A percentile compares a stretch with the other conserved stretches of the same genome.
Conservation (phyloP, 768 basidiomycete genomes). For the Psilocybe cyanescens region DNA sequence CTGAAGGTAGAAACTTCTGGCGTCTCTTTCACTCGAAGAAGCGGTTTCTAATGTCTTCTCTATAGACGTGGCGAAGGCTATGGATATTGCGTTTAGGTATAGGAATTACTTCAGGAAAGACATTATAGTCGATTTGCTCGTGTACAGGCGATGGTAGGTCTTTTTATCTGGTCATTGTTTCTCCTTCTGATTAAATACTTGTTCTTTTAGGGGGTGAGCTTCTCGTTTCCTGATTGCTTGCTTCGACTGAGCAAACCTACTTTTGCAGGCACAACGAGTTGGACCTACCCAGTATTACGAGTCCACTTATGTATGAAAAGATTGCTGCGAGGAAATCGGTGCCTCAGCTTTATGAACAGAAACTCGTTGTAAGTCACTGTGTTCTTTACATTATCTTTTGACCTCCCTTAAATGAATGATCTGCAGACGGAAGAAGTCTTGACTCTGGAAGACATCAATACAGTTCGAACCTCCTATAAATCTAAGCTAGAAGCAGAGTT, state of each 20-base stretch:
- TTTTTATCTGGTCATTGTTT: not conserved
- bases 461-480: conserved; percentile 62
- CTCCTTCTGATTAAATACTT: not conserved
- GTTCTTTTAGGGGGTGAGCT: conserved; percentile 41
- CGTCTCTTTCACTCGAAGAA: not conserved
- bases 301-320: conserved; percentile 90
- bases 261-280: conserved; percentile 80
- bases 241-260: not conserved
- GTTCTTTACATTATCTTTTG: not conserved
- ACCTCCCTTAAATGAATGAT: not conserved
- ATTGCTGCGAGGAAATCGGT: conserved; percentile 79
- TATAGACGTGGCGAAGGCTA: conserved; percentile 79
- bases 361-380: conserved; percentile 61
- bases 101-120: conserved; percentile 82
- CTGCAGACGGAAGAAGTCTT: conserved; percentile 55
- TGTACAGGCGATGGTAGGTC: conserved; percentile 80
- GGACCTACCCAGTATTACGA: conserved; percentile 85
- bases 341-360: conserved; percentile 81
- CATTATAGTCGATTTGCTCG: conserved; percentile 86
- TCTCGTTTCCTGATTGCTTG: not conserved
- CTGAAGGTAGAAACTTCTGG: conserved; percentile 60
- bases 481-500: conserved; percentile 67
- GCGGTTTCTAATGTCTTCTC: not conserved
- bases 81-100: conserved; percentile 89
- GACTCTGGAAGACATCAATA: conserved; percentile 47